These are phyloP conservation scores for Bassia scoparia DNA, from an alignment of 148 eudicot genomes.

Conservation along the genomic window DNA sequence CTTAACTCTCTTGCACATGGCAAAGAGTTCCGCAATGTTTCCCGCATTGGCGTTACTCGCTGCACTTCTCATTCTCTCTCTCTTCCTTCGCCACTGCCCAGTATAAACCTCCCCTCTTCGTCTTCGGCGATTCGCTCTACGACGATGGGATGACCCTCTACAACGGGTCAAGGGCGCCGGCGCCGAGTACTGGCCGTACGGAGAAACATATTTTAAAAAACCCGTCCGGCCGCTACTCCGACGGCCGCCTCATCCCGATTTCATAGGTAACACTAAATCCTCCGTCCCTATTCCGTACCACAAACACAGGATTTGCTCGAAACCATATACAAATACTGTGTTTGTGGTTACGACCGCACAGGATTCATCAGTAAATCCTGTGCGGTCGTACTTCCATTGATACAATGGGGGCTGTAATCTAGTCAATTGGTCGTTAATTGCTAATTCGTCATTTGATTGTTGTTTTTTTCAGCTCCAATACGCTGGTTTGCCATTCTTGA, in stretches of 20 bases:
- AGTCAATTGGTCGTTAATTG: too few species aligned
- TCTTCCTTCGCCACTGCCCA: neutral
- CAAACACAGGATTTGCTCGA: neutral
- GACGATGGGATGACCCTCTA: constrained; percentile 43
- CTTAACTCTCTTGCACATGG: too few species aligned
- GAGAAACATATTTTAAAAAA: constrained; percentile 39
- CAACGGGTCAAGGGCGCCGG: constrained; percentile 30
- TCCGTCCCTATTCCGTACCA: too few species aligned
- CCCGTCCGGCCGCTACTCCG: constrained; percentile 45
- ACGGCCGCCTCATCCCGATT: constrained; percentile 52
- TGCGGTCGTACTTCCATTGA: neutral
- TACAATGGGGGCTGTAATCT: neutral
- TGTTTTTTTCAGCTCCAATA: constrained; percentile 32
- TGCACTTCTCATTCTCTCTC: constrained; percentile 1
- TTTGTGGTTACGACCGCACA: neutral
- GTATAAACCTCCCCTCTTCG: constrained; percentile 30
- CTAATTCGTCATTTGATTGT: too few species aligned
- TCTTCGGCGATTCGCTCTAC: constrained; percentile 56
- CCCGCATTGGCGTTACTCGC: neutral
- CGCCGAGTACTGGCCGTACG: constrained; percentile 41
- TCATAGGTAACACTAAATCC: constrained; percentile 37
- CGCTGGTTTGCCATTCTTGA: constrained; percentile 35
- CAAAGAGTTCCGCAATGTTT: neutral
- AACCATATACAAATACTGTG: neutral
- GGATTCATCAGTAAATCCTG: neutral